Evolutionary conservation across 106 monocot genomes (phyloP).

Genomic region (Platanthera guangdongensis): DNA sequence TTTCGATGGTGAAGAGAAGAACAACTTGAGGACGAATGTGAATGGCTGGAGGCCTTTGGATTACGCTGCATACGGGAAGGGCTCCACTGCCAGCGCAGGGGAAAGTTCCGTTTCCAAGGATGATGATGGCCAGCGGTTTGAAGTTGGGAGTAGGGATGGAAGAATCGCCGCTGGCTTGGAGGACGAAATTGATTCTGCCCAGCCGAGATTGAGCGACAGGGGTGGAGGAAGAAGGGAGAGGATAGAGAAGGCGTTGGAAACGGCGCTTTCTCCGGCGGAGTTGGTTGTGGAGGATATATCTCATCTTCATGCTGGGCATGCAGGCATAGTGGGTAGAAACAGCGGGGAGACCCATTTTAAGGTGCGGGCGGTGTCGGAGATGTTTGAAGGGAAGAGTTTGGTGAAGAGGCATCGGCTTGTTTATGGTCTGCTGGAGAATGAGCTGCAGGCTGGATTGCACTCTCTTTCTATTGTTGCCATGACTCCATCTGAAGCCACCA

Average conservation of each 20-base stretch:
- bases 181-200: not conserved
- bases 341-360: conserved; percentile 92
- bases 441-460: conserved; percentile 81
- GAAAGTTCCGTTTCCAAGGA: not conserved
- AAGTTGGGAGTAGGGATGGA: not conserved
- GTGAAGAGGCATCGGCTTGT: conserved; percentile 88
- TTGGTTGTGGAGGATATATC: conserved; percentile 71
- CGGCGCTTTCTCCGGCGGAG: conserved; percentile 38
- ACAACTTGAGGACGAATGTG: not conserved
- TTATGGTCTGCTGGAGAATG: conserved; percentile 67
- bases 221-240: conserved; percentile 46
- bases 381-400: conserved; percentile 82
- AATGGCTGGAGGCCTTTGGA: conserved; percentile 7
- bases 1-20: not conserved
- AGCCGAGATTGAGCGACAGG: not conserved
- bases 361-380: conserved; percentile 59
- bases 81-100: not conserved
- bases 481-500: conserved; percentile 51
- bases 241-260: conserved; percentile 48
- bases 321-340: conserved; percentile 40
- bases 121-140: not conserved
- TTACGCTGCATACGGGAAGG: not conserved
- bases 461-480: conserved; percentile 85
- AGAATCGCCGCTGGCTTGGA: not conserved
- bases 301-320: conserved; percentile 75